Conservation (phyloP, 2,329 filamentous ascomycete species). For the Domatiomyces catenatus region DNA sequence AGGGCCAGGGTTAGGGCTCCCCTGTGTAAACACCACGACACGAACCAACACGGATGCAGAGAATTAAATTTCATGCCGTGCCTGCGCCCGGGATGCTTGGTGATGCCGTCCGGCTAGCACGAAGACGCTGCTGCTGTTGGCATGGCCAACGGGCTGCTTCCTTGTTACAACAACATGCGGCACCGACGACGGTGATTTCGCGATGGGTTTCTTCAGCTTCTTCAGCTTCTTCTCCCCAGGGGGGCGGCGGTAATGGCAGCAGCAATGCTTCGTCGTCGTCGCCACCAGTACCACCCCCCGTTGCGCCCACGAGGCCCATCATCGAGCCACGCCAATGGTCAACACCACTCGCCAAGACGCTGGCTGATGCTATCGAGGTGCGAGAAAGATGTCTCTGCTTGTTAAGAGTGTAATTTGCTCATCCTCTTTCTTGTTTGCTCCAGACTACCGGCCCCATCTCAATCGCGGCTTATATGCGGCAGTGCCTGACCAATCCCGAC, state of each 20-base stretch:
- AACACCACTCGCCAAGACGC: constrained; percentile 74
- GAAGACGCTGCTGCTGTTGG: not conserved
- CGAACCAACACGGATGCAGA: too few species aligned
- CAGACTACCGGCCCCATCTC: constrained; percentile 79
- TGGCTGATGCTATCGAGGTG: constrained; percentile 77
- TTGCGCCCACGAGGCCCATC: not conserved
- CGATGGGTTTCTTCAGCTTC: not conserved
- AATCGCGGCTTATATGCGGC: constrained; percentile 91
- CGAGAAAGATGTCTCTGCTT: constrained; percentile 9
- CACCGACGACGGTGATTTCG: not conserved
- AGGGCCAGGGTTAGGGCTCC: too few species aligned
- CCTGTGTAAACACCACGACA: too few species aligned
- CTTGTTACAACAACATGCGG: not conserved
- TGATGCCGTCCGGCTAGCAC: not conserved
- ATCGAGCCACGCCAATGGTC: constrained; percentile 54
- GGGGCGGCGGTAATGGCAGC: not conserved
- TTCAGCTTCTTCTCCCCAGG: not conserved
- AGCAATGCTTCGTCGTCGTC: constrained; percentile 5
- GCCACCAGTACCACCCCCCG: constrained; percentile 1
- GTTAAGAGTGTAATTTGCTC: not conserved
- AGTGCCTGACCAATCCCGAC: constrained; percentile 81
- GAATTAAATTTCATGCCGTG: too few species aligned
- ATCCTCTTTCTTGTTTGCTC: not conserved
- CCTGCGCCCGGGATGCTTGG: not conserved
- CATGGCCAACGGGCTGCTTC: too few species aligned